These are phyloP conservation scores for Boletus tomentosulus DNA, from an alignment of 768 basidiomycete species.

Conservation along the genomic window DNA sequence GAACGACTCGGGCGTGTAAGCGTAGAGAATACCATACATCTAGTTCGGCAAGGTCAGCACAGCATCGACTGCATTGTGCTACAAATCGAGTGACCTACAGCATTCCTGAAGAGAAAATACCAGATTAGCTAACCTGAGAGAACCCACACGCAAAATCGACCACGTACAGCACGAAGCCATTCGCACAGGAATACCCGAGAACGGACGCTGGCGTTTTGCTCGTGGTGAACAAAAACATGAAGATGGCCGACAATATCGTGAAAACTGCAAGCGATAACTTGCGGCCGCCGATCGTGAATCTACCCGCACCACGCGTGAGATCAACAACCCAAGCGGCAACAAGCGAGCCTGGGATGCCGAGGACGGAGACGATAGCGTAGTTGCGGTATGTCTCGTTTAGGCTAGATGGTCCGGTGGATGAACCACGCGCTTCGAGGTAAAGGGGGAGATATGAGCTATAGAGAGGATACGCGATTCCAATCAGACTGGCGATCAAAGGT, in stretches of 20 bases:
- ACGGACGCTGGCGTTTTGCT: conserved; percentile 37
- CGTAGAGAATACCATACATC: conserved; percentile 54
- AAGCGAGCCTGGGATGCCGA: conserved; percentile 46
- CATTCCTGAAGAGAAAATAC: conserved; percentile 24
- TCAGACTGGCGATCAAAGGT: conserved; percentile 28
- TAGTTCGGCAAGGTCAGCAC: conserved; percentile 1
- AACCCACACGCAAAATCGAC: not conserved
- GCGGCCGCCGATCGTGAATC: conserved; percentile 40
- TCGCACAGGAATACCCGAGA: conserved; percentile 45
- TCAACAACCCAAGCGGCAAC: conserved; percentile 45
- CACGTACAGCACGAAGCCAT: conserved; percentile 39
- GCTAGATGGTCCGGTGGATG: conserved; percentile 18
- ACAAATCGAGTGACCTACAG: conserved; percentile 24
- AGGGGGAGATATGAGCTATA: conserved; percentile 50
- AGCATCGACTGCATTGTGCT: not conserved
- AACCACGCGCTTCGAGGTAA: conserved; percentile 38
- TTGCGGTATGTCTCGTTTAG: conserved; percentile 41
- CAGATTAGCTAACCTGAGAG: not conserved
- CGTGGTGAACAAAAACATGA: conserved; percentile 51
- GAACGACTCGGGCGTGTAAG: conserved; percentile 59
- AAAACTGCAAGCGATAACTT: conserved; percentile 45
- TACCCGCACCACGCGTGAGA: conserved; percentile 32
- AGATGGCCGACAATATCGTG: conserved; percentile 42
- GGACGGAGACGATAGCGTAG: conserved; percentile 45
- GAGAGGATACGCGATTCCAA: conserved; percentile 53